A percentile compares a stretch with the other conserved stretches of the same genome.
Evolutionary conservation across 768 basidiomycete species (phyloP).

Genomic region (Auricularia sp.): DNA sequence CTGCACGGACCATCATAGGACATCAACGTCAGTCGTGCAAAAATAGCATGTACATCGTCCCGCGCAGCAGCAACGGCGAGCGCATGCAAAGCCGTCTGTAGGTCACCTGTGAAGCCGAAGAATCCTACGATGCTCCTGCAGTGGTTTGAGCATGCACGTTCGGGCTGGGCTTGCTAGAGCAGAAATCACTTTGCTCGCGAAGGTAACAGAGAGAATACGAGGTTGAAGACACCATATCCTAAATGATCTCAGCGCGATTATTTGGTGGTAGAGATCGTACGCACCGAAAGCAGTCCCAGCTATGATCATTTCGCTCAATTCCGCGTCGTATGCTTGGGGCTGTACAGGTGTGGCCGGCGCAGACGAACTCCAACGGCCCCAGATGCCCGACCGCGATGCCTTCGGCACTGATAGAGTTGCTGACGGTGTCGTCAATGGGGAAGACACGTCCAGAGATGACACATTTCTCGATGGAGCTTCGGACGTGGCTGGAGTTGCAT

Average conservation of each 20-base stretch:
- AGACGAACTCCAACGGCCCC: constrained; percentile 17
- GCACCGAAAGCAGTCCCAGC: constrained; percentile 70
- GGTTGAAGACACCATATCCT: constrained; percentile 65
- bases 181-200: constrained; percentile 50
- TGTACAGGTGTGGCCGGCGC: constrained; percentile 11
- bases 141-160: not conserved
- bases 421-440: not conserved
- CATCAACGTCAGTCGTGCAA: constrained; percentile 72
- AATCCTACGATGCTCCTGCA: constrained; percentile 59
- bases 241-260: not conserved
- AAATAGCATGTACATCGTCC: constrained; percentile 63
- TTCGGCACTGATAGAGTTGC: constrained; percentile 2
- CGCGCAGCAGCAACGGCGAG: constrained; percentile 57
- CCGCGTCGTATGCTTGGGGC: constrained; percentile 30
- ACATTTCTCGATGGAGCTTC: constrained; percentile 26
- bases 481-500: constrained; percentile 29
- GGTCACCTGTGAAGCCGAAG: constrained; percentile 65
- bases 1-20: constrained; percentile 61
- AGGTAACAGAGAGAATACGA: constrained; percentile 68
- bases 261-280: constrained; percentile 9
- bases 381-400: constrained; percentile 11
- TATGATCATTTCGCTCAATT: constrained; percentile 61
- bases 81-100: constrained; percentile 56
- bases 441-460: constrained; percentile 13
- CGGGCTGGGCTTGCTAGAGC: not conserved